Conservation (phyloP, 257 asterid genomes). For the Voacanga thouarsii region DNA sequence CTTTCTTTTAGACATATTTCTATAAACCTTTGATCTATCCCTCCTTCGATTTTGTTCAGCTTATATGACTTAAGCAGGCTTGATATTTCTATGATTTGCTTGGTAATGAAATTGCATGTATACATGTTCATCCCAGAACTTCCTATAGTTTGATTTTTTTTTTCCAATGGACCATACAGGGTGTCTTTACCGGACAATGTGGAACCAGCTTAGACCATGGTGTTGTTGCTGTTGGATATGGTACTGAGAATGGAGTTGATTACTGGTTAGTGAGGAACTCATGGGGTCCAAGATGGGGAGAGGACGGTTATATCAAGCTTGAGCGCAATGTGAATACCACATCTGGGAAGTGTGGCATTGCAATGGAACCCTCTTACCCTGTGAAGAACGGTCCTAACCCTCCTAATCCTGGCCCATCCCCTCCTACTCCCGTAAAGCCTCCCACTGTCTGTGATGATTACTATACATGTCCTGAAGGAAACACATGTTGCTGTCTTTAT, state of each 20-base stretch:
- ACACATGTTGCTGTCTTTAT: slow-evolving; percentile 78
- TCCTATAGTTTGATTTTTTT: not conserved
- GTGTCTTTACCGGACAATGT: slow-evolving; percentile 74
- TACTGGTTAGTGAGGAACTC: slow-evolving; percentile 87
- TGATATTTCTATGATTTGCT: not conserved
- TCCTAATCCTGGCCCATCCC: slow-evolving; percentile 85
- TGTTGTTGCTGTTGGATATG: slow-evolving; percentile 80
- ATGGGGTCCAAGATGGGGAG: slow-evolving; percentile 93
- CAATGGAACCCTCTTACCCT: slow-evolving; percentile 80
- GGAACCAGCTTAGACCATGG: slow-evolving; percentile 85
- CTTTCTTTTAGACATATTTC: not conserved
- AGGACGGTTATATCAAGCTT: slow-evolving; percentile 68
- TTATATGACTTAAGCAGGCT: not conserved
- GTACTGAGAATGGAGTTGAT: slow-evolving; percentile 57
- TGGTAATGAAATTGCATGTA: too few species aligned
- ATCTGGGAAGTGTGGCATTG: slow-evolving; percentile 84
- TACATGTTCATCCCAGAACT: not conserved
- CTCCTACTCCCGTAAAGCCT: slow-evolving; percentile 74
- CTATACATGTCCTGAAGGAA: slow-evolving; percentile 59
- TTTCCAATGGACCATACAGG: slow-evolving; percentile 34
- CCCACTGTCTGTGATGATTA: slow-evolving; percentile 64
- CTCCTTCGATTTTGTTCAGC: not conserved
- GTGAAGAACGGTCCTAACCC: slow-evolving; percentile 70
- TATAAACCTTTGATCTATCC: not conserved
- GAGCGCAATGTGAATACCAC: slow-evolving; percentile 52